These are phyloP conservation scores for Crotalaria pallida DNA, from an alignment of 306 rosid species.

Conservation along the genomic window DNA sequence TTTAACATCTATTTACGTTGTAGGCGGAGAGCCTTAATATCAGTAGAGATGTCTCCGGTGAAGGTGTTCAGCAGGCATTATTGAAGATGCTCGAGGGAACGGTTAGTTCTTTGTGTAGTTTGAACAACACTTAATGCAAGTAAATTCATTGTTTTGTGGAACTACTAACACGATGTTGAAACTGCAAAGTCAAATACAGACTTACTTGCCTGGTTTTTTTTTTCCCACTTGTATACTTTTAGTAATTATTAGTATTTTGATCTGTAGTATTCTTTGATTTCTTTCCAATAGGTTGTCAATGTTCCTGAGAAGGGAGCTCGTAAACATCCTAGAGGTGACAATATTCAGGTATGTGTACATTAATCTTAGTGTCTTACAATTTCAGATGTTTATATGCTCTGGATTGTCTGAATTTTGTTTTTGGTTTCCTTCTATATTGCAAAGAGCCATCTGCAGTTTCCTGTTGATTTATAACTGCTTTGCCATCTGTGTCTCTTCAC, in stretches of 20 bases:
- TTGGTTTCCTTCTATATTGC: neutral
- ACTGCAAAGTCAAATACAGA: neutral
- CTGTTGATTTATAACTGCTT: slow-evolving; percentile 3
- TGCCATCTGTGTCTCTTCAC: slow-evolving; percentile 27
- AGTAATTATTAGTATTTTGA: slow-evolving; percentile 16
- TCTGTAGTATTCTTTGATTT: slow-evolving; percentile 21
- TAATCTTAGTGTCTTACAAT: neutral
- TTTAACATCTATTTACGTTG: slow-evolving; percentile 24
- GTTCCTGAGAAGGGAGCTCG: slow-evolving; percentile 99
- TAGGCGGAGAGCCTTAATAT: slow-evolving; percentile 97
- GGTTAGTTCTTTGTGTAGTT: slow-evolving; percentile 46
- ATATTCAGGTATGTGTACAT: slow-evolving; percentile 61
- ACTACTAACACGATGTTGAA: neutral
- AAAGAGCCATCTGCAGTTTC: neutral
- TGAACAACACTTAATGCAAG: neutral
- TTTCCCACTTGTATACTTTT: neutral
- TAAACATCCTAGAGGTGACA: slow-evolving; percentile 95
- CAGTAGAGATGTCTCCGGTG: slow-evolving; percentile 98
- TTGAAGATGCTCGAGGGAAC: slow-evolving; percentile 99
- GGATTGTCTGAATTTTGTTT: slow-evolving; percentile 6
- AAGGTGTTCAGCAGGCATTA: slow-evolving; percentile 97
- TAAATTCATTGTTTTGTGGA: neutral
- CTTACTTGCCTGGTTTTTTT: neutral
- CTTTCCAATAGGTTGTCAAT: slow-evolving; percentile 72
- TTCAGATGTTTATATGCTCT: neutral